Evolutionary conservation across 306 rosid species (phyloP), one percentile per base, ranked within the genome.

Genomic region (Prunus mongolica): DNA sequence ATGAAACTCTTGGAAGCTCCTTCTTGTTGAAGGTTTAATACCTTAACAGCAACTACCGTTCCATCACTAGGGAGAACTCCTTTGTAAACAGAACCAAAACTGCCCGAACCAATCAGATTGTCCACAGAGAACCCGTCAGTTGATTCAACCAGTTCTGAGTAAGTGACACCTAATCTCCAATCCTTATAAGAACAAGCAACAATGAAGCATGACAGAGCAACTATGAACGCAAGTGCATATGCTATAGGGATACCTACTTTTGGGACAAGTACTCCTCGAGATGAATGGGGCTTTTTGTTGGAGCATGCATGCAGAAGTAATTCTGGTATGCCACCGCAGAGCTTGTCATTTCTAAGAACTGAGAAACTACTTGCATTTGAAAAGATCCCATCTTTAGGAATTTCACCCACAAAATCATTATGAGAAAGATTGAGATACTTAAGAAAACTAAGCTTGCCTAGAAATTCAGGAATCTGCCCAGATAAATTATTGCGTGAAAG

Each of bases 301-400:
- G 38, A 28, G 38, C 84, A 85, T 15, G 60, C 44, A 14, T 65
- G 82, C 64, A 79, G 71, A 50, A 27, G 69, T 24, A 85, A 68
- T 50, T 78, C 68, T 30, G 25, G 38, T 49, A 52, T 41, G 19
- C 86, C 84, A 49, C 83, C 84, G 3, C 80, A 85, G 20, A 85
- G 77, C 62, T 56, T 64, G 9, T 64, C 38, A 20, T 76, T 82
- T 54, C 84, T 78, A 32, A 60, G 3, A 13, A 82, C 2, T 28
- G 84, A 82, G 64, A 49, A 0, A 4, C 41, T 25, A 47, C 57
- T 71, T 38, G 20, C 68, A 65, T 85, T 82, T 18, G 57, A 63
- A 72, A 85, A 82, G 9, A 76, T 85, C 76, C 32, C 54, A 38
- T 38, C n/a, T 13, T 61, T 6, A 27, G 11, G 38, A 1, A 61